Evolutionary conservation across 1,284 basidiomycete species (phyloP).

Genomic region (Ganoderma leucocontextum): DNA sequence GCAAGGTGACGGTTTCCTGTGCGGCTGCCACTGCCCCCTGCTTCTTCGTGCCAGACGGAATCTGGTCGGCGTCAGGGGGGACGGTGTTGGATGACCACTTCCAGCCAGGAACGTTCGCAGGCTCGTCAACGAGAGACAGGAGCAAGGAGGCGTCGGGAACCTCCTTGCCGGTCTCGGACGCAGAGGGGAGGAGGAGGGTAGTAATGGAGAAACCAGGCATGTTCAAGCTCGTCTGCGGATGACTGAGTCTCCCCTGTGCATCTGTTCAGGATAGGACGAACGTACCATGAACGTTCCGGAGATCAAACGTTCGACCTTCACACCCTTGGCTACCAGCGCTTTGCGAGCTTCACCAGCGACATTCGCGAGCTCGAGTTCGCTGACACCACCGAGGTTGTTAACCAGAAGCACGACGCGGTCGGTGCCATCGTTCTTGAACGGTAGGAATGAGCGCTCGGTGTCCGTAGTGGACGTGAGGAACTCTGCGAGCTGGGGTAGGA

Average conservation of each 20-base stretch:
- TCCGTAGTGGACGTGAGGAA: constrained; percentile 81
- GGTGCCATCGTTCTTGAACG: constrained; percentile 65
- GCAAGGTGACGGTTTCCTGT: constrained; percentile 40
- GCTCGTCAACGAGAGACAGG: constrained; percentile 82
- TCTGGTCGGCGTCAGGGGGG: constrained; percentile 44
- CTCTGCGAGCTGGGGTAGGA: constrained; percentile 77
- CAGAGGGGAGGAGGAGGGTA: constrained; percentile 78
- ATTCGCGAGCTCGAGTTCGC: constrained; percentile 85
- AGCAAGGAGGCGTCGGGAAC: constrained; percentile 54
- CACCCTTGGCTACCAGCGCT: constrained; percentile 61
- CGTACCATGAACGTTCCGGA: constrained; percentile 87
- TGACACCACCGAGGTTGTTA: constrained; percentile 87
- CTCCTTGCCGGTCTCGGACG: constrained; percentile 41
- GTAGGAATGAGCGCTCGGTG: constrained; percentile 85
- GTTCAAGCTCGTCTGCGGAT: constrained; percentile 82
- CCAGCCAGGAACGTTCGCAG: constrained; percentile 84
- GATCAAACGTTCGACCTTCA: constrained; percentile 71
- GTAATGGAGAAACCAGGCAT: constrained; percentile 96
- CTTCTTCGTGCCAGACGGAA: constrained; percentile 31
- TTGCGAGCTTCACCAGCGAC: constrained; percentile 70
- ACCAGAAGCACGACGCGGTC: constrained; percentile 76
- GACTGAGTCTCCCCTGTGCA: constrained; percentile 10
- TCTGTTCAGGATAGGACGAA: constrained; percentile 13
- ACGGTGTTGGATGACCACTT: constrained; percentile 65
- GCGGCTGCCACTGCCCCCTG: constrained; percentile 25